Conservation (phyloP, 768 basidiomycete species). For the Auriculariales sp. region DNA sequence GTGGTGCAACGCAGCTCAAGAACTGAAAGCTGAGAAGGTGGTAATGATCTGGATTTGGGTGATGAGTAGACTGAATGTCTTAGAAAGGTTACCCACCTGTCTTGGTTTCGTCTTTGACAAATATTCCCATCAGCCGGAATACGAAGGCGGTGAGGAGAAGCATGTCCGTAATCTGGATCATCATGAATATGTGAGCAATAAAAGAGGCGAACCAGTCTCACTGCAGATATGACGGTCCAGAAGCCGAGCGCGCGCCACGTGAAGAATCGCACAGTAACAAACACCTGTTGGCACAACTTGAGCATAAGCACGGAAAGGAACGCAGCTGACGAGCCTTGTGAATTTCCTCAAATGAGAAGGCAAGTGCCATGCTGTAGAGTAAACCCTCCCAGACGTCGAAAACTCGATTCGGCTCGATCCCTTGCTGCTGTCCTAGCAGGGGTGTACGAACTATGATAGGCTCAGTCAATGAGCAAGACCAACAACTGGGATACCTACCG, state of each 20-base stretch:
- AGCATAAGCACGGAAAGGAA: not conserved
- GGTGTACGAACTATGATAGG: slow-evolving; percentile 2
- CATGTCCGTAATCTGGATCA: slow-evolving; percentile 46
- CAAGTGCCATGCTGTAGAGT: slow-evolving; percentile 63
- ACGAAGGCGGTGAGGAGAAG: slow-evolving; percentile 61
- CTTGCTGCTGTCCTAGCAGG: slow-evolving; percentile 71
- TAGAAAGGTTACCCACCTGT: not conserved
- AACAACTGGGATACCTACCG: slow-evolving; percentile 26
- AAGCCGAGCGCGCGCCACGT: slow-evolving; percentile 73
- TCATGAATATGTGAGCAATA: no score
- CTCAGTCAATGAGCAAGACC: not conserved
- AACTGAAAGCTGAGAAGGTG: slow-evolving; percentile 72
- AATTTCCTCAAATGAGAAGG: slow-evolving; percentile 64
- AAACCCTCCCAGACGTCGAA: slow-evolving; percentile 71
- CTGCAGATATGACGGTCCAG: slow-evolving; percentile 55
- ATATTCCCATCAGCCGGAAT: slow-evolving; percentile 50
- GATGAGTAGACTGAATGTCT: slow-evolving; percentile 3
- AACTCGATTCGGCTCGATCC: slow-evolving; percentile 37
- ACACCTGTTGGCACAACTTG: slow-evolving; percentile 30
- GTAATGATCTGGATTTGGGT: slow-evolving; percentile 18
- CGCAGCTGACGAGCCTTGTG: slow-evolving; percentile 30
- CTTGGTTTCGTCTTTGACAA: slow-evolving; percentile 13
- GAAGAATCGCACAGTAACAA: slow-evolving; percentile 55
- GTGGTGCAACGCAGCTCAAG: slow-evolving; percentile 72
- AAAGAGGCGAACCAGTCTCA: not conserved